A percentile compares a stretch with the other conserved stretches of the same genome.
These are phyloP conservation scores for Adansonia digitata DNA, from an alignment of 345 rosid species.

Conservation along the genomic window DNA sequence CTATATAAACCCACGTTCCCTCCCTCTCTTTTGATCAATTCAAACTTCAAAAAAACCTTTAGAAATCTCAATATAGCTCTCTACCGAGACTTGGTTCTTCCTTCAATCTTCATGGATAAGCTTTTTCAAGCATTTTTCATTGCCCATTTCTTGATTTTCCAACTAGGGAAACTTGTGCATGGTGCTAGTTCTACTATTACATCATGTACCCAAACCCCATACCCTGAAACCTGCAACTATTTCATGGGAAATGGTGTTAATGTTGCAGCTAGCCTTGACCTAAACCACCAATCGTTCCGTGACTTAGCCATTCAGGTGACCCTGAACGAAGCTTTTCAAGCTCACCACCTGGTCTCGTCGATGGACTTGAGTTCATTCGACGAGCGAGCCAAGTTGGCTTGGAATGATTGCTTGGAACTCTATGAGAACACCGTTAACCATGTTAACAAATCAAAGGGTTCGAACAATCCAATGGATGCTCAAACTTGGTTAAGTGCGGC, in stretches of 20 bases:
- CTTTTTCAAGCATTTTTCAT: constrained; percentile 6
- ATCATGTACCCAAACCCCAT: constrained; percentile 57
- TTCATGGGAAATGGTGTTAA: constrained; percentile 17
- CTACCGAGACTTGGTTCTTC: background rate
- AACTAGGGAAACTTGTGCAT: constrained; percentile 2
- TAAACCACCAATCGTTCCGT: constrained; percentile 27
- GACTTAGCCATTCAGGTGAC: constrained; percentile 44
- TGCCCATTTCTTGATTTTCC: constrained; percentile 14
- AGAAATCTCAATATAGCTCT: background rate
- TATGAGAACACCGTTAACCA: constrained; percentile 49
- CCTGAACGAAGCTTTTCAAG: constrained; percentile 44
- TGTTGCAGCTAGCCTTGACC: constrained; percentile 1
- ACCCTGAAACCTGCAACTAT: constrained; percentile 43
- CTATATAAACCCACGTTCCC: background rate
- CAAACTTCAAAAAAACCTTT: background rate
- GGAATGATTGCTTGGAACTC: constrained; percentile 57
- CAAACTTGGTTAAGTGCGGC: constrained; percentile 78
- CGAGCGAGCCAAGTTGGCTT: constrained; percentile 29
- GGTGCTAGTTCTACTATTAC: constrained; percentile 31
- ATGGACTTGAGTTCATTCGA: constrained; percentile 37
- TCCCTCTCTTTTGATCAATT: background rate
- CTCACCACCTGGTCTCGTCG: constrained; percentile 36
- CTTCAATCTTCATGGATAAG: no score
- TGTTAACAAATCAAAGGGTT: constrained; percentile 48
- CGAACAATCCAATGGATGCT: constrained; percentile 34